These are phyloP conservation scores for Rhizophagus clarus DNA, from an alignment of 192 early-diverging fungal genomes.

Conservation along the genomic window DNA sequence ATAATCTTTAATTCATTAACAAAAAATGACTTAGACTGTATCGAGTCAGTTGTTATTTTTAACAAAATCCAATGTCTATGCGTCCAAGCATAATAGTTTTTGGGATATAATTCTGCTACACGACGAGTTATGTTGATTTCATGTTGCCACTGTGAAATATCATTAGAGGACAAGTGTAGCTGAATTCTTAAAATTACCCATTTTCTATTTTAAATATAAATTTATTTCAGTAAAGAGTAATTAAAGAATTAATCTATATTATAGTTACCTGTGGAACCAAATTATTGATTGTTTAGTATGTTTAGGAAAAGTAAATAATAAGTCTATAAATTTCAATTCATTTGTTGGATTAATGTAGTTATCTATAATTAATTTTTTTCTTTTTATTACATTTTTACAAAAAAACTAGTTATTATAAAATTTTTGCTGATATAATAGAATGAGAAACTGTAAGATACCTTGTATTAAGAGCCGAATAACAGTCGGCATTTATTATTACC, in stretches of 20 bases:
- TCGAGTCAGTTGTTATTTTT: constrained; percentile 24
- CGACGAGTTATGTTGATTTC: constrained; percentile 38
- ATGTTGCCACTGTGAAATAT: constrained; percentile 35
- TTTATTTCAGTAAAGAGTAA: neutral
- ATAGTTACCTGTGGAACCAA: constrained; percentile 52
- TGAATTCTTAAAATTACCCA: neutral
- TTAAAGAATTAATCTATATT: neutral
- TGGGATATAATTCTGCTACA: constrained; percentile 48
- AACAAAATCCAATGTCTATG: constrained; percentile 52
- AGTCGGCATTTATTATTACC: constrained; percentile 54
- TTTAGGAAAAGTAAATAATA: constrained; percentile 51
- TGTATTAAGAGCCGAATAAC: constrained; percentile 51
- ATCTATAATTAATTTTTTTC: constrained; percentile 46
- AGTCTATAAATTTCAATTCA: constrained; percentile 49
- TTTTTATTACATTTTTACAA: constrained; percentile 1
- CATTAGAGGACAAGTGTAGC: neutral
- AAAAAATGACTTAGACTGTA: constrained; percentile 26
- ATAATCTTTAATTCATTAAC: constrained; percentile 37
- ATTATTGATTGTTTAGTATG: constrained; percentile 52
- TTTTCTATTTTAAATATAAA: constrained; percentile 11
- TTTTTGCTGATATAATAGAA: neutral
- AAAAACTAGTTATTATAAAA: neutral
- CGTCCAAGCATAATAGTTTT: constrained; percentile 57
- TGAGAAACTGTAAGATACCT: constrained; percentile 33
- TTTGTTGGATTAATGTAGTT: constrained; percentile 32